Conservation (phyloP, 768 basidiomycete species). For the Lyophyllum atratum region DNA sequence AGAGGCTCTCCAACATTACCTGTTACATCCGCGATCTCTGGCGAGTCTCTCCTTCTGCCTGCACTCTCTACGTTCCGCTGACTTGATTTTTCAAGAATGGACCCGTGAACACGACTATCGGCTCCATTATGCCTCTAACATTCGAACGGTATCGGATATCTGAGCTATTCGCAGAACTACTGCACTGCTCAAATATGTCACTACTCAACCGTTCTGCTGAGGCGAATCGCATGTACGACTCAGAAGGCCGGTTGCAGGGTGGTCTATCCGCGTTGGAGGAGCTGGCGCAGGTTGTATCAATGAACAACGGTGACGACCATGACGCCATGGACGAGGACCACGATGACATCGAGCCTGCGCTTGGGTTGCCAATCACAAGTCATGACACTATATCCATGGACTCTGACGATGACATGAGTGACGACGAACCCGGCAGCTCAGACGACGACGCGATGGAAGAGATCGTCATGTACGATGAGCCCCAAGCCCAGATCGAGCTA, state of each 20-base stretch:
- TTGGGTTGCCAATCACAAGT: slow-evolving; percentile 68
- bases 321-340: slow-evolving; percentile 59
- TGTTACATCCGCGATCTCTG: slow-evolving; percentile 74
- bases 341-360: slow-evolving; percentile 62
- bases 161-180: slow-evolving; percentile 93
- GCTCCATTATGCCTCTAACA: slow-evolving; percentile 77
- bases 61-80: slow-evolving; percentile 1
- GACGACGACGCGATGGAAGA: slow-evolving; percentile 86
- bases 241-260: slow-evolving; percentile 83
- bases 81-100: slow-evolving; percentile 50
- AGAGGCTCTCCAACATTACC: slow-evolving; percentile 65
- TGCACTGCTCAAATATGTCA: slow-evolving; percentile 98
- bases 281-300: slow-evolving; percentile 79
- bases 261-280: slow-evolving; percentile 84
- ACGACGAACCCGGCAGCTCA: slow-evolving; percentile 69
- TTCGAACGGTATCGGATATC: slow-evolving; percentile 95
- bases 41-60: slow-evolving; percentile 44
- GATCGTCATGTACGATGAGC: slow-evolving; percentile 74
- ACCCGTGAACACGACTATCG: slow-evolving; percentile 73
- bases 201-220: slow-evolving; percentile 82
- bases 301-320: slow-evolving; percentile 55
- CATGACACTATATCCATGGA: slow-evolving; percentile 55
- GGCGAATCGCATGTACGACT: slow-evolving; percentile 73
- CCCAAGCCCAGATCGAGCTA: slow-evolving; percentile 34
- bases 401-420: slow-evolving; percentile 80